Evolutionary conservation across 1,139 yeast genomes (phyloP), one percentile per base, ranked within the genome.

Genomic region (Magnusiomyces ingens): DNA sequence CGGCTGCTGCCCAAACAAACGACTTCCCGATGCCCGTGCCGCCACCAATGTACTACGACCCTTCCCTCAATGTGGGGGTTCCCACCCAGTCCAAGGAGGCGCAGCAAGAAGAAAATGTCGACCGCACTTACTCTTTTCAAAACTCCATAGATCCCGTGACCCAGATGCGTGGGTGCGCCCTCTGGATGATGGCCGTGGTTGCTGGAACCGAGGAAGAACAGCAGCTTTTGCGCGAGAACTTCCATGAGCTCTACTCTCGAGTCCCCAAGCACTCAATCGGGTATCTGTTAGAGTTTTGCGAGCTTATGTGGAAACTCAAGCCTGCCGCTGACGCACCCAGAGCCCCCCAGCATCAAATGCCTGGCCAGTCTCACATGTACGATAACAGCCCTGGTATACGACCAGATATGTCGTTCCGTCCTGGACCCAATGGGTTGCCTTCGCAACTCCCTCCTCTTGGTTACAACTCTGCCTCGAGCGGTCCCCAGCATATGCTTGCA

Each of bases 301-400:
- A 44, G 29, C 38, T 44, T 6, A 13, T 44, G 22, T 44, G 47
- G 47, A 44, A 44, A 44, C 38, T 44, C 6, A 13, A 18, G 12
- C 47, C 47, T 26, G 29, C 38, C 11, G 21, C n/a, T 8, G 47
- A 29, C 3, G 38, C 44, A 6, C 5, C 19, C 10, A 12, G 32
- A 26, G 8, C 32, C 8, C 4, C 8, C 8, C 32, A 26, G 32
- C 32, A 26, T 4, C 8, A 4, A 26, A 8, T 26, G 8, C 8
- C 32, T 26, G 32, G 32, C 8, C 32, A 26, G 8, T 5, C 32
- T 26, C 4, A 26, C 32, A 26, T 26, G 32, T 26, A 26, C 32
- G 8, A 26, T 8, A 26, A 26, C 32, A 26, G 8, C 32, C 4
- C 8, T 26, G 8, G 8, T 8, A 26, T 8, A 26, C 32, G 32